Base-by-base conservation (phyloP, 1,284 basidiomycete species). In the Cryptococcus sp. region DNA sequence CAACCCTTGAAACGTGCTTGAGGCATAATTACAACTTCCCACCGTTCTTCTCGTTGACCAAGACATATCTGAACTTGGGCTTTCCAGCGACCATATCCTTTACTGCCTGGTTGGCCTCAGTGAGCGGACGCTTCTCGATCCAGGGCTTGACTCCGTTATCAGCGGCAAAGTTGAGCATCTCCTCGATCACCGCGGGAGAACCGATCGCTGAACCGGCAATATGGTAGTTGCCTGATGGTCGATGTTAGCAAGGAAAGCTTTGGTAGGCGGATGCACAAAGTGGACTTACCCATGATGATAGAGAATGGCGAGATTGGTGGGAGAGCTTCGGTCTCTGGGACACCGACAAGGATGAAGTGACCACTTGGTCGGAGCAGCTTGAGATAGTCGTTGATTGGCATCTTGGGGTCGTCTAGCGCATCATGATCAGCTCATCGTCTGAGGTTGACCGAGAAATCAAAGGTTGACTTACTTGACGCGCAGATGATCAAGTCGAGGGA, bases 91-190 rank as follows among this genome's bases (percentile, higher is more conserved):
- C 62, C 56, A 80, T 74, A 55, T 78, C 75, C 7, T 41, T 63
- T 40, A 82, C 72, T 16, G 78, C 79, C 67, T 78, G 65, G 63
- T 78, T 77, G 67, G 76, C 78, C 54, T 81, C 75, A 60, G 77
- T 75, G 70, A 81, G 72, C 50, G 72, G 66, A 20, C 54, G 54
- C 59, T 72, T 72, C 44, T 61, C 46, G 48, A 69, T 63, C 70
- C 68, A 70, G 1, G 70, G 66, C 22, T 65, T 46, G 54, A 73
- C 61, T 34, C 72, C 47, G 46, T 76, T 61, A 46, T 66, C 66
- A n/a, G 68, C 72, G 0, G 74, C 73, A 15, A 79, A 61, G 23
- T 69, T 63, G 23, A 79, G 63, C 68, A 79, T 73, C 54, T 79
- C 73, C 38, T 25, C 13, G 26, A 43, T 51, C 25, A 50, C 54